Base-by-base conservation (phyloP, 148 eudicot genomes). In the Cornus florida region DNA sequence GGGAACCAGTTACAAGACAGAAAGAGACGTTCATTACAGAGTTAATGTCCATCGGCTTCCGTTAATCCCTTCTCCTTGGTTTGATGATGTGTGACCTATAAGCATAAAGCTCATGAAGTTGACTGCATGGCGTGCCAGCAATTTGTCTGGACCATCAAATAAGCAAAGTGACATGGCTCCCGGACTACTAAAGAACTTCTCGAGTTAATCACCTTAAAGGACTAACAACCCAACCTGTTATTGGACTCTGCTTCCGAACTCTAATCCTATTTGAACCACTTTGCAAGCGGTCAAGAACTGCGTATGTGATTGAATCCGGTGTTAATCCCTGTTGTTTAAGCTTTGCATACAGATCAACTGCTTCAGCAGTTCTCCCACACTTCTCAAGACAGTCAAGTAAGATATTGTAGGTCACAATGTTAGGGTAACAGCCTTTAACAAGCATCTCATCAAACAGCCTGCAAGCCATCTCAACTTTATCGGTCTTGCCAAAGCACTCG, bases 151-250 rank as follows among this genome's bases (percentile, higher is more conserved):
- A 43, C 7, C 48, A 43, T 6, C 48, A 43, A 43, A 43, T 43
- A 6, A 43, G 48, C 48, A 43, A 43, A 43, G 48, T 43, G 48
- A 43, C 48, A 43, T 43, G 48, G 48, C 7, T 43, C 48, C 48
- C 8, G 1, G 48, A 43, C 48, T 43, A 43, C 48, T 6, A 6
- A 43, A 43, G 0, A 9, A 43, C 48, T 43, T 43, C 48, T 43
- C 8, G 48, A 43, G 48, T 53, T 14, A 3, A 78, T 87, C 84
- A 87, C 81, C 74, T 83, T 77, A 85, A 71, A 76, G 90, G 90
- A 79, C 90, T 87, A 56, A 87, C 87, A 73, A 87, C 75, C 90
- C 90, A 87, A 12, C 90, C 90, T 35, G 86, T 87, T 12, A 87
- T 87, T 2, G 90, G 88, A 69, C 85, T 80, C 80, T 87, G 80